Evolutionary conservation across 345 rosid genomes (phyloP).

Genomic region (Hevea brasiliensis): DNA sequence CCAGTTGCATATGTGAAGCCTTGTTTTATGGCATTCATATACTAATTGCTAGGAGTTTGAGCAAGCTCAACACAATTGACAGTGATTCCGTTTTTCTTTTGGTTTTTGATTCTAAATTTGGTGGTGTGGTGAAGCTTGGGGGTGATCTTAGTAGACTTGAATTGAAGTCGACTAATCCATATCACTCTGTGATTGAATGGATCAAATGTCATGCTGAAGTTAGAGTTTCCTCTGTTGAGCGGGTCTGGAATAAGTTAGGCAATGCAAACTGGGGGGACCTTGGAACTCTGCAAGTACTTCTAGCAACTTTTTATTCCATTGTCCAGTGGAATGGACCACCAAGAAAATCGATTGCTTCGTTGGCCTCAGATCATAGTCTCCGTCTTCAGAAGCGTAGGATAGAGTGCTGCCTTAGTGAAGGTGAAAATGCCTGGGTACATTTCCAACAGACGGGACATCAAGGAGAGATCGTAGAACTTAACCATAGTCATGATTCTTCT

Average conservation of each 20-base stretch:
- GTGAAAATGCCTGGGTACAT: conserved; percentile 37
- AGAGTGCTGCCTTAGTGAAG: conserved; percentile 40
- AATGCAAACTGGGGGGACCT: conserved; percentile 67
- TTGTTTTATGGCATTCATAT: conserved; percentile 57
- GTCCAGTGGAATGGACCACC: conserved; percentile 53
- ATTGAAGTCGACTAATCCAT: conserved; percentile 34
- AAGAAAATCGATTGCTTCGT: conserved; percentile 48
- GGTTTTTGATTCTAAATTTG: conserved; percentile 60
- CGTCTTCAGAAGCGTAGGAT: conserved; percentile 53
- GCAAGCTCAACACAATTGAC: conserved; percentile 35
- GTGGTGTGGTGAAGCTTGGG: conserved; percentile 60
- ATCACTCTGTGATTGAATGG: conserved; percentile 49
- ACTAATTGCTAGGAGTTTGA: conserved; percentile 51
- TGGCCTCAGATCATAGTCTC: conserved; percentile 52
- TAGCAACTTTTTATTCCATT: conserved; percentile 60
- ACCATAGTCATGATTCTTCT: conserved; percentile 27
- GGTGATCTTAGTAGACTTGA: conserved; percentile 51
- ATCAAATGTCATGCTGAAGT: conserved; percentile 52
- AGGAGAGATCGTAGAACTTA: conserved; percentile 52
- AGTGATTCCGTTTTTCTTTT: conserved; percentile 43
- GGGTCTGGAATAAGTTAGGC: conserved; percentile 61
- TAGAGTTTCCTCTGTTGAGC: conserved; percentile 47
- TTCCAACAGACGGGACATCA: conserved; percentile 33
- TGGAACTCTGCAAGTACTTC: conserved; percentile 52
- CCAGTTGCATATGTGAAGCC: conserved; percentile 56